Evolutionary conservation across 768 basidiomycete genomes (phyloP), one percentile per base, ranked within the genome.

Genomic region (Dendrothele bispora): DNA sequence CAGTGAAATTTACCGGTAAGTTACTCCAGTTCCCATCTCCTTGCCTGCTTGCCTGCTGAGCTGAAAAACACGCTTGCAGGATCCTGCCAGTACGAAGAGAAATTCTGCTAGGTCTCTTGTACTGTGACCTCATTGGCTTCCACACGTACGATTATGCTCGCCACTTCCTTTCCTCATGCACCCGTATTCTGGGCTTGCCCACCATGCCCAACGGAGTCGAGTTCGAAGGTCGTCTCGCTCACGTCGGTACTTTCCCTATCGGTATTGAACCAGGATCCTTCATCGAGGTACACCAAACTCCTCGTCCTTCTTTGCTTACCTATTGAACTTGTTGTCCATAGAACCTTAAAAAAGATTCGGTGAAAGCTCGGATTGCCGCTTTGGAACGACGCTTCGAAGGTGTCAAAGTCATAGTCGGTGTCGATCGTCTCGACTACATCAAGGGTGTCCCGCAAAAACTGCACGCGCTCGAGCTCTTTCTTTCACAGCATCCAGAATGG

Each of bases 81-180:
- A 97, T 98, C 62, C 76, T 99, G 14, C 97, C 97, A 3, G 97
- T 99, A 28, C 88, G 97, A 41, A 83, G 94, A 48, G 97, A 99
- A 69, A 98, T 99, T 53, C 74, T 99, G n/a, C 84, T 98, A 28
- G 97, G 97, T 25, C 80, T 98, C 36, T 78, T 98, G 12, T 92
- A 95, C 66, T 98, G 91, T 60, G 95, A 99, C 63, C 79, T 99
- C 52, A 93, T 99, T 60, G 97, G 97, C 12, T 99, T 98, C 82
- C 97, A 99, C 74, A 99, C 97, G 7, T 99, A 95, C 69, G 97
- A 99, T 68, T 99, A 99, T 61, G 97, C 97, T 2, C 94, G 97
- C 34, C 97, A 99, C 68, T 99, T 99, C 83, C 78, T 99, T 40
- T 98, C 95, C 7, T 95, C 93, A 35, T 98, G 95, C 68, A 98